Conservation (phyloP, 2,329 filamentous ascomycete species). For the Stachybotrys chlorohalonatus region DNA sequence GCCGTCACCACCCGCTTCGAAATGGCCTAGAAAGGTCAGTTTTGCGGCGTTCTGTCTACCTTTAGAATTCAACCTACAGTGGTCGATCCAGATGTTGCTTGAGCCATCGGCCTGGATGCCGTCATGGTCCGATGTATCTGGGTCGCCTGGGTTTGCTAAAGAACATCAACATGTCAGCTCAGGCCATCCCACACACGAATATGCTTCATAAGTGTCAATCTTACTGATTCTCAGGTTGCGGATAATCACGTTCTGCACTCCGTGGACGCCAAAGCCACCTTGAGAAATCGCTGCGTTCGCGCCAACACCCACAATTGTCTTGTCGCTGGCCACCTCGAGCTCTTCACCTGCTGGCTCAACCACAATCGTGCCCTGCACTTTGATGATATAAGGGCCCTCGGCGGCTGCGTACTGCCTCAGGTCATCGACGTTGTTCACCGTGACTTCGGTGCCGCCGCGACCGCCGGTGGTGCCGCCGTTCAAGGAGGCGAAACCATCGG, state of each 20-base stretch:
- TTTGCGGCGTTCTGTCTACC: too few relatives aligned
- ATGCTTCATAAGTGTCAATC: background rate
- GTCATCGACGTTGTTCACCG: slow-evolving; percentile 8
- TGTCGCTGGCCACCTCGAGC: slow-evolving; percentile 9
- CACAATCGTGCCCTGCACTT: slow-evolving; percentile 9
- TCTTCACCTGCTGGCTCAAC: slow-evolving; percentile 7
- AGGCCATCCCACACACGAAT: background rate
- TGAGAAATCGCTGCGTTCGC: slow-evolving; percentile 5
- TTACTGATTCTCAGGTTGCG: slow-evolving; percentile 8
- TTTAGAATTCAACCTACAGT: slow-evolving; percentile 1
- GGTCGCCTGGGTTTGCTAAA: background rate
- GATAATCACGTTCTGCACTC: slow-evolving; percentile 9
- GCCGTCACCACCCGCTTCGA: slow-evolving; percentile 9
- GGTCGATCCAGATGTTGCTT: slow-evolving; percentile 10
- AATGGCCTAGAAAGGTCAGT: background rate
- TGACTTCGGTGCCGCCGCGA: slow-evolving; percentile 7
- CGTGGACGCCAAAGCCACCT: slow-evolving; percentile 7
- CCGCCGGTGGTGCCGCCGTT: slow-evolving; percentile 11
- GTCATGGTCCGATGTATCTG: slow-evolving; percentile 2
- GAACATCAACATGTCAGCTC: background rate
- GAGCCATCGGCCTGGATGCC: slow-evolving; percentile 6
- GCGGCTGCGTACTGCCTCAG: slow-evolving; percentile 9
- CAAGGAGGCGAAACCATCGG: slow-evolving; percentile 10
- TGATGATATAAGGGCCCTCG: slow-evolving; percentile 8
- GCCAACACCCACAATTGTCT: slow-evolving; percentile 11